Percentiles rank a stretch among this genome's conserved stretches.
Evolutionary conservation across 2,329 filamentous ascomycete species (phyloP).

Genomic region (Alternaria infectoria): DNA sequence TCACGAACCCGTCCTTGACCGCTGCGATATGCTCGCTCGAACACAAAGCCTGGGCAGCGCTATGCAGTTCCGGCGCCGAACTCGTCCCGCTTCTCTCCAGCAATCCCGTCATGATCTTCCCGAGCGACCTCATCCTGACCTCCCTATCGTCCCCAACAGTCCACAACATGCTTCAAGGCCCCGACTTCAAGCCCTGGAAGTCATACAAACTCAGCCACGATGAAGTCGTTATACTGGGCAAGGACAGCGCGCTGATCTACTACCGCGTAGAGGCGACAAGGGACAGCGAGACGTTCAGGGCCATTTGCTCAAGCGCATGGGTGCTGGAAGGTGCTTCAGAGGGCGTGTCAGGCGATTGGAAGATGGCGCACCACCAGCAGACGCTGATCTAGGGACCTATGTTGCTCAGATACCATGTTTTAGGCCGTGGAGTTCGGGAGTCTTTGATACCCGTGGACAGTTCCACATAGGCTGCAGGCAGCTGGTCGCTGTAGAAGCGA

Average conservation of each 20-base stretch:
- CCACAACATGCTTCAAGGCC: slow-evolving; percentile 26
- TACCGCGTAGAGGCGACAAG: slow-evolving; percentile 32
- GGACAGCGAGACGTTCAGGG: slow-evolving; percentile 22
- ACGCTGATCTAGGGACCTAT: slow-evolving; percentile 24
- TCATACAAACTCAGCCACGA: slow-evolving; percentile 37
- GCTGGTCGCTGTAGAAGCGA: not conserved
- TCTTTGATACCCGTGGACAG: not conserved
- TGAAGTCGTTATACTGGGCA: slow-evolving; percentile 32
- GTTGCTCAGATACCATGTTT: not conserved
- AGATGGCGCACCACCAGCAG: slow-evolving; percentile 40
- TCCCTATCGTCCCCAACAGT: slow-evolving; percentile 39
- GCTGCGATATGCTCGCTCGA: slow-evolving; percentile 36
- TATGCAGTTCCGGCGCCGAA: slow-evolving; percentile 39
- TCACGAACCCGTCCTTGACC: slow-evolving; percentile 32
- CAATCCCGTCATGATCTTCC: slow-evolving; percentile 51
- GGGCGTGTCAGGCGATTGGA: slow-evolving; percentile 25
- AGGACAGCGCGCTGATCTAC: slow-evolving; percentile 32
- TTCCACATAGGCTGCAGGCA: not conserved
- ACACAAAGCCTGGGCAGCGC: slow-evolving; percentile 47
- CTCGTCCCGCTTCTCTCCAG: slow-evolving; percentile 42
- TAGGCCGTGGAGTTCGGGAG: not conserved
- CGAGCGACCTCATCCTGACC: slow-evolving; percentile 44
- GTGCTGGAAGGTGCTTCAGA: slow-evolving; percentile 22
- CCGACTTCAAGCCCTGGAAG: slow-evolving; percentile 31
- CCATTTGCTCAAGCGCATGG: slow-evolving; percentile 38